Percentiles rank a stretch among this genome's conserved stretches.
phyloP scores from a whole-genome alignment of 495 filamentous ascomycete genomes.

The Paragyromitra xinjiangensis region DNA sequence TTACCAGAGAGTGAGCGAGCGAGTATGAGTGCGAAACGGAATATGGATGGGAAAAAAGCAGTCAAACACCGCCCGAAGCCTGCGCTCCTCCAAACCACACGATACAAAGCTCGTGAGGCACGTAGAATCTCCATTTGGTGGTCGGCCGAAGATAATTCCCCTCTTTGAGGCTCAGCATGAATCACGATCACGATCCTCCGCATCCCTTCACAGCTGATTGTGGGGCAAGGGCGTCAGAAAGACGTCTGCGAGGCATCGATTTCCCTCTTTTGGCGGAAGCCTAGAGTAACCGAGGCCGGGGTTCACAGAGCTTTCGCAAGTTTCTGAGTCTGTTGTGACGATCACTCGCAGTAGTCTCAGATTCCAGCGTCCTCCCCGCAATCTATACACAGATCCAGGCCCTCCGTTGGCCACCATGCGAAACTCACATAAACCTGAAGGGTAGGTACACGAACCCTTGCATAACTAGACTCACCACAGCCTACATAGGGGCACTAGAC shows the following conservation, averaged over 20 bases:
- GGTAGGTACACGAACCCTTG: constrained; percentile 16
- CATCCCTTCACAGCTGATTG: constrained; percentile 32
- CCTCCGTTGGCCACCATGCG: constrained; percentile 4
- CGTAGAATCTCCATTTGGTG: background rate
- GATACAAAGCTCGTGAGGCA: background rate
- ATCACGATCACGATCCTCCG: constrained; percentile 29
- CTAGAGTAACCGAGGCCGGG: constrained; percentile 29
- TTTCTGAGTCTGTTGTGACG: constrained; percentile 19
- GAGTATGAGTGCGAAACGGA: constrained; percentile 19
- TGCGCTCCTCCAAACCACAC: background rate
- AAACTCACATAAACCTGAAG: background rate
- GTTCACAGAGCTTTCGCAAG: constrained; percentile 7
- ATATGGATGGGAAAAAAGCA: constrained; percentile 10
- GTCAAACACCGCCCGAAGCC: background rate
- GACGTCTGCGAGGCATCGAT: constrained; percentile 31
- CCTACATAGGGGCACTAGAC: constrained; percentile 42
- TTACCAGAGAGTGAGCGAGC: constrained; percentile 15
- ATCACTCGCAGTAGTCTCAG: constrained; percentile 47
- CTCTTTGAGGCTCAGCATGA: constrained; percentile 20
- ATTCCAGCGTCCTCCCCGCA: constrained; percentile 40
- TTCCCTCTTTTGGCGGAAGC: constrained; percentile 19
- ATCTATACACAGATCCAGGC: constrained; percentile 38
- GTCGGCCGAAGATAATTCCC: constrained; percentile 3
- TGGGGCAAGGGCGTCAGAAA: constrained; percentile 26
- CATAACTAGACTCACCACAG: constrained; percentile 15